Percentiles rank a stretch among this genome's conserved stretches.
Conservation (phyloP, 495 filamentous ascomycete species). For the Penicillium paxilli region DNA sequence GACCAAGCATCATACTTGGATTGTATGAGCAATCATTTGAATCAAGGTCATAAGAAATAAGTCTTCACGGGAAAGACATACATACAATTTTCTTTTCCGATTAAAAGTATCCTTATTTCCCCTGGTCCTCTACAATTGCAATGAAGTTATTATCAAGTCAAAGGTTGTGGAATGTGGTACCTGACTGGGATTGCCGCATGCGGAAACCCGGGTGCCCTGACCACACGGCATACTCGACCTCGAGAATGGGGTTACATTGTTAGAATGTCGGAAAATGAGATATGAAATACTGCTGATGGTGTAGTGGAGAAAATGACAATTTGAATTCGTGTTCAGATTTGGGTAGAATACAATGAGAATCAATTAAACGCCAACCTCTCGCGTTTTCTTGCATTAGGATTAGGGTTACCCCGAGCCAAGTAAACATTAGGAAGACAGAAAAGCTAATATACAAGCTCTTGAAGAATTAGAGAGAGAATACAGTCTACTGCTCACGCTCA, state of each 20-base stretch:
- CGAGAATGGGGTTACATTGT: neutral
- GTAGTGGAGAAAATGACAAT: neutral
- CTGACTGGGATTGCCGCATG: neutral
- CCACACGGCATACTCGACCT: neutral
- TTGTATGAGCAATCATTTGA: too few species aligned
- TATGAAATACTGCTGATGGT: neutral
- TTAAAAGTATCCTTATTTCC: neutral
- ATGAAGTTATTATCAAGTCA: neutral
- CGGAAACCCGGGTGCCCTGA: neutral
- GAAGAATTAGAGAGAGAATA: neutral
- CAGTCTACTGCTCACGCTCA: slow-evolving; percentile 7
- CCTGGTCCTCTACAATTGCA: neutral
- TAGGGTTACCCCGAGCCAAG: neutral
- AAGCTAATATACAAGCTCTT: slow-evolving; percentile 18
- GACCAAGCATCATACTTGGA: too few species aligned
- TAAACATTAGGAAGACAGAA: slow-evolving; percentile 1
- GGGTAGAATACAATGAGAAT: neutral
- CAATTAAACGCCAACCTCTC: neutral
- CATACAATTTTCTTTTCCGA: too few species aligned
- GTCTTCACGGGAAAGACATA: too few species aligned
- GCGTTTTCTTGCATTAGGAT: slow-evolving; percentile 1
- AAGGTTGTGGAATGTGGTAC: neutral
- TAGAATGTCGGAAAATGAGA: neutral
- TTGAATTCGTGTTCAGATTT: neutral
- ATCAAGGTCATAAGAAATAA: too few species aligned